Percentiles rank a stretch among this genome's conserved stretches.
Conservation (phyloP, 441 rosid species). For the Geranium incanum region DNA sequence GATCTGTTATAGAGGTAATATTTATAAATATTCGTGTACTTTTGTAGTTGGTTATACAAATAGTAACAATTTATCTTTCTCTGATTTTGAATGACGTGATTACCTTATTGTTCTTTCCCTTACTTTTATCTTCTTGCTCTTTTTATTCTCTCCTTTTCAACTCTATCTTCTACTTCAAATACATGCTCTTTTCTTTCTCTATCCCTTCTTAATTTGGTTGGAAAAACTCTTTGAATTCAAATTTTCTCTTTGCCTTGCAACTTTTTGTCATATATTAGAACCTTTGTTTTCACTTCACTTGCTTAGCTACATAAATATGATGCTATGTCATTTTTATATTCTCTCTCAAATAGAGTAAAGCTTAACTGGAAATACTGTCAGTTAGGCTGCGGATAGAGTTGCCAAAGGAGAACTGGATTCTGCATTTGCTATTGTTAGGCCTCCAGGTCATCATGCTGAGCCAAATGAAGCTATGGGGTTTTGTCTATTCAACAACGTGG, state of each 20-base stretch:
- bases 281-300: not conserved
- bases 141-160: not conserved
- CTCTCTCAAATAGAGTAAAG: not conserved
- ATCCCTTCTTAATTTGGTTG: not conserved
- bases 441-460: slow-evolving; percentile 98
- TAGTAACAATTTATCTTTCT: too few relatives aligned
- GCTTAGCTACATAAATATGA: not conserved
- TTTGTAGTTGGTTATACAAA: not conserved
- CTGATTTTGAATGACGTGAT: too few relatives aligned
- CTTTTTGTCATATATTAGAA: not conserved
- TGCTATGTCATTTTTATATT: not conserved
- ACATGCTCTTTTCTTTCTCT: not conserved
- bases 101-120: too few relatives aligned
- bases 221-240: not conserved
- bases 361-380: slow-evolving; percentile 9
- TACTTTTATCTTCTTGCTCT: too few relatives aligned
- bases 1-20: slow-evolving; percentile 68
- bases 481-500: slow-evolving; percentile 87
- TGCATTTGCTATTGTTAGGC: slow-evolving; percentile 80
- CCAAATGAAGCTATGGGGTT: slow-evolving; percentile 80
- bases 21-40: too few relatives aligned
- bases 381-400: slow-evolving; percentile 67
- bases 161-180: not conserved
- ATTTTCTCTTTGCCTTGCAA: not conserved
- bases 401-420: slow-evolving; percentile 70